Conservation (phyloP, 1,284 basidiomycete species). For the Marasmius fiardii region DNA sequence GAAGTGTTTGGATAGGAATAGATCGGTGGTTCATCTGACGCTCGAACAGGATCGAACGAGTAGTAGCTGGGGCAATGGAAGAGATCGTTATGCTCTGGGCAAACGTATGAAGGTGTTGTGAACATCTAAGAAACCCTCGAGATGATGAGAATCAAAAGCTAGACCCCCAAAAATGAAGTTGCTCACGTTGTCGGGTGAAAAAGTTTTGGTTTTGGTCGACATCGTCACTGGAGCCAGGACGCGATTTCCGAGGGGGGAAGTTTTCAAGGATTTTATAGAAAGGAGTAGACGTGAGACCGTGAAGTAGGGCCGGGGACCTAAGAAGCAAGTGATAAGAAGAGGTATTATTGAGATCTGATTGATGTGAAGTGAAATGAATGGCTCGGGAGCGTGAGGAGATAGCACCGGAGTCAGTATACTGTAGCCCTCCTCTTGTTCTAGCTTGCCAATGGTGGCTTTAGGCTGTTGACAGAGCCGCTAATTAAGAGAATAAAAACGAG, state of each 20-base stretch:
- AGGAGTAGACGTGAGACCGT: background rate
- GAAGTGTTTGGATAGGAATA: background rate
- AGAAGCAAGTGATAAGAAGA: background rate
- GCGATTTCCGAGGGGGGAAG: too few species aligned
- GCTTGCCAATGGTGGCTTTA: background rate
- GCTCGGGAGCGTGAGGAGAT: background rate
- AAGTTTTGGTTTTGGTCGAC: too few species aligned
- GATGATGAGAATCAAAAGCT: too few species aligned
- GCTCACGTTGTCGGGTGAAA: too few species aligned
- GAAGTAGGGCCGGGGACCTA: slow-evolving; percentile 2
- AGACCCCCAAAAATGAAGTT: too few species aligned
- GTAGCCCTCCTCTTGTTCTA: too few species aligned
- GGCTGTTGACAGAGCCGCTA: background rate
- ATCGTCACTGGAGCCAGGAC: too few species aligned
- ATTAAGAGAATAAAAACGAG: background rate
- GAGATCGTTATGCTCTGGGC: too few species aligned
- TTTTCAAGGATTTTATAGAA: background rate
- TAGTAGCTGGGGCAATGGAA: too few species aligned
- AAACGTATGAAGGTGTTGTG: too few species aligned
- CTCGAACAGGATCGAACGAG: too few species aligned
- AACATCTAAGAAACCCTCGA: too few species aligned
- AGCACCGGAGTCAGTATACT: background rate
- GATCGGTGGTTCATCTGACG: background rate
- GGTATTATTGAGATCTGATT: background rate
- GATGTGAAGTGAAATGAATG: background rate